Evolutionary conservation across 345 rosid genomes (phyloP), one percentile per base, ranked within the genome.

Genomic region (Citrus glauca): DNA sequence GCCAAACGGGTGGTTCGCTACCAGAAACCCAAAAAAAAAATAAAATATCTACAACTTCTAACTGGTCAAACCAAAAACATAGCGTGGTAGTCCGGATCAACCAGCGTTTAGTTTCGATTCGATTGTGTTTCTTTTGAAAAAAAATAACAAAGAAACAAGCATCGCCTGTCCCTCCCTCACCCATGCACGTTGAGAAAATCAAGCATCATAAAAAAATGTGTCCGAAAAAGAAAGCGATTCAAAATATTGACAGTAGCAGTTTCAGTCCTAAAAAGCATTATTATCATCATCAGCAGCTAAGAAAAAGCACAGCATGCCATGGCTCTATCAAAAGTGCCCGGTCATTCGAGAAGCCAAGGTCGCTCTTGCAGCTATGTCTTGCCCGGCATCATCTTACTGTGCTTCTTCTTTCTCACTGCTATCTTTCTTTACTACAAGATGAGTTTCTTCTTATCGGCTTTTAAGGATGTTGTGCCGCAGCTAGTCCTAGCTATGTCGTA

Each of bases 401-500:
- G 87, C 53, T 53, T 87, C 84, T 85, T 87, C 90, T 86, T 90
- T 72, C 78, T 95, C 84, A 73, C 92, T 71, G 79, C 82, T 3
- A 4, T 70, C 75, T 56, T 92, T 61, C 83, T 93, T 87, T 84
- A 91, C 79, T 86, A 91, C 86, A 88, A 88, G 98, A 98, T 91
- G 50, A 45, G 50, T 13, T 45, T 45, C 17, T 45, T 45, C 50
- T 45, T 10, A 13, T 45, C 50, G 50, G 16, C 50, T 13, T 45
- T 45, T 45, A 3, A 45, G 10, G 50, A 45, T 45, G 50, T 45
- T 3, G 50, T 0, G 50, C 17, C 50, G 50, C 50, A 3, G 5
- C 50, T 13, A 45, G 50, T 45, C 50, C 17, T 3, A 11, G 50
- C 17, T 13, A 13, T 13, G 5, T 45, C 17, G 17, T 45, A 13